Base-by-base conservation (phyloP, 2,329 filamentous ascomycete species). In the Xylariaceae sp. region DNA sequence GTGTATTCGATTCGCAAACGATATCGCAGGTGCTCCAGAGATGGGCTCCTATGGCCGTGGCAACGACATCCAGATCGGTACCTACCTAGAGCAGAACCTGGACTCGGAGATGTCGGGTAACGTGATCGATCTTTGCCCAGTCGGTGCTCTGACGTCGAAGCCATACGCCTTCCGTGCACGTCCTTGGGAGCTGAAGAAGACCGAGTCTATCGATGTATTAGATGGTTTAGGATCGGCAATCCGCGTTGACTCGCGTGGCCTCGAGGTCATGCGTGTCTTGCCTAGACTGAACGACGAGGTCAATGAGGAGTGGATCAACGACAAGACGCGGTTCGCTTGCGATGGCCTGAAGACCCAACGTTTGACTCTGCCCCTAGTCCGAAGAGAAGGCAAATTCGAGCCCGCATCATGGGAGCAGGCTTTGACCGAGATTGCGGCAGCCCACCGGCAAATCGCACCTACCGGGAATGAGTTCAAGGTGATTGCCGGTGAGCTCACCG, bases 281-380 rank as follows among this genome's bases (percentile, higher is more conserved):
- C 92, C 92, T 39, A 78, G 92, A 51, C 72, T 98, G 41, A 98
- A 98, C 59, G 92, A 98, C 57, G 89, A 96, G 52, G 79, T 98
- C 52, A 98, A 98, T 61, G 92, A 98, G 68, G 92, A 98, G 64
- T 98, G 92, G 92, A 96, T 98, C 61, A 92, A 96, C 64, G 92
- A 98, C 70, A 98, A 96, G 74, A 81, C 87, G 25, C 80, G 92
- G 45, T 98, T 96, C 59, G 90, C 92, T 26, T 94, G 89, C 59
- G 92, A 98, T 59, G 92, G 92, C 31, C 72, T 98, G 46, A 94
- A 89, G 75, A 96, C 90, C 29, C 92, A 98, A 65, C 79, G 92
- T 56, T 71, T 98, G 36, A 96, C 92, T 22, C 92, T 90, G 46
- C 92, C 92, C 26, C 67, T 98, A 43, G 80, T 95, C 52, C 84